These are phyloP conservation scores for Scalesia atractyloides DNA, from an alignment of 129 eudicot genomes.

Conservation along the genomic window DNA sequence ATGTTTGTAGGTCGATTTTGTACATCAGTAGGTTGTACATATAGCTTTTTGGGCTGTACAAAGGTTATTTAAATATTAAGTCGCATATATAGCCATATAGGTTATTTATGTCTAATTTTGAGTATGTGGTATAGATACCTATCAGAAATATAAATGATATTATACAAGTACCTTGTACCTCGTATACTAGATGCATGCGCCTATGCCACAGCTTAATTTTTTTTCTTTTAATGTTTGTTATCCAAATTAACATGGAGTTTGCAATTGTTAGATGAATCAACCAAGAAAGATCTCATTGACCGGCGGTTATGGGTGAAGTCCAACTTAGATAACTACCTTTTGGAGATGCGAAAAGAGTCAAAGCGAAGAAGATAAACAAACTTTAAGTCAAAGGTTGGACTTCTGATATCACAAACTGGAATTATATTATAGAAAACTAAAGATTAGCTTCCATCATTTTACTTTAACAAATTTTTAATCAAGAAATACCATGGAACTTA, in stretches of 20 bases:
- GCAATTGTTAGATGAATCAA: constrained; percentile 57
- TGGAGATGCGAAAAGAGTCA: constrained; percentile 97
- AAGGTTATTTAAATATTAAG: not conserved
- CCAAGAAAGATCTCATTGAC: constrained; percentile 81
- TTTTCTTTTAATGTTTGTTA: not conserved
- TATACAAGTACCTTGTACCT: not conserved
- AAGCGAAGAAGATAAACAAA: constrained; percentile 81
- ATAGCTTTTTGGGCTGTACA: not conserved
- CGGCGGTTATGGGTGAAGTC: constrained; percentile 83
- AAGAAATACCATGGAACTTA: constrained; percentile 17
- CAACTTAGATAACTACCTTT: constrained; percentile 71
- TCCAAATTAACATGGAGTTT: constrained; percentile 17
- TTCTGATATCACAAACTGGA: constrained; percentile 10
- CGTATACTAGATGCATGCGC: no score
- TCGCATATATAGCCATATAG: not conserved
- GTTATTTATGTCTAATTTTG: not conserved
- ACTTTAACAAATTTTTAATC: constrained; percentile 15
- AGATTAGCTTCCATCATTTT: constrained; percentile 28
- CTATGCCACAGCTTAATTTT: no score
- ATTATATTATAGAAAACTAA: constrained; percentile 24
- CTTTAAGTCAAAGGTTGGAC: constrained; percentile 23
- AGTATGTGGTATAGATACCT: not conserved
- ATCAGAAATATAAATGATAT: not conserved
- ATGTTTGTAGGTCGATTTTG: not conserved
- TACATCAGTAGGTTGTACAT: no score